Percentiles rank a stretch among this genome's conserved stretches.
Conservation (phyloP, 2,329 filamentous ascomycete species). For the Fusarium tanahbumbuense region DNA sequence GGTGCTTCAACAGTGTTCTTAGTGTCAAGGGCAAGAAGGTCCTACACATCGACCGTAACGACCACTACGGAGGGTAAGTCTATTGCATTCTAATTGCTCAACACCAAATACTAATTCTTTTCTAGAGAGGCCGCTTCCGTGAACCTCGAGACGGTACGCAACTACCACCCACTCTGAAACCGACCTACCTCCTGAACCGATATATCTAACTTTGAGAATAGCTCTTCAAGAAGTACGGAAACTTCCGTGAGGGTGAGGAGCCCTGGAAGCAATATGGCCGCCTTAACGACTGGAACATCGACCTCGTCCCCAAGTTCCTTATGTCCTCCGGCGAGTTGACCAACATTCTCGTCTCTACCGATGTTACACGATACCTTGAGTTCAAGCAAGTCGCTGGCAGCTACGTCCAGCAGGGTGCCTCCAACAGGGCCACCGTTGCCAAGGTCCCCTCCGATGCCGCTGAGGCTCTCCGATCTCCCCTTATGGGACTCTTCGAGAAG, state of each 20-base stretch:
- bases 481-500: conserved; percentile 99
- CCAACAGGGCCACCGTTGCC: conserved; percentile 88
- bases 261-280: conserved; percentile 99
- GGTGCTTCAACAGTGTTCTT: conserved; percentile 70
- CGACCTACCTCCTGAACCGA: conserved; percentile 35
- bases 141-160: conserved; percentile 89
- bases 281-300: conserved; percentile 99
- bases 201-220: conserved; percentile 52
- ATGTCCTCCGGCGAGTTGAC: conserved; percentile 99
- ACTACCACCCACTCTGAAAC: conserved; percentile 19
- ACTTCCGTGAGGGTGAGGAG: conserved; percentile 81
- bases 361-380: conserved; percentile 88
- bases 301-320: conserved; percentile 96
- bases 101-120: conserved; percentile 45
- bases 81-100: neutral
- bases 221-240: conserved; percentile 98
- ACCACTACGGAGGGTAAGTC: conserved; percentile 95
- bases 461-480: conserved; percentile 89
- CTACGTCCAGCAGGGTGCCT: conserved; percentile 90
- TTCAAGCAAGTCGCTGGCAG: conserved; percentile 96
- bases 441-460: conserved; percentile 95
- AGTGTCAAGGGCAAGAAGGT: conserved; percentile 99
- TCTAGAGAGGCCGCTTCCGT: conserved; percentile 88
- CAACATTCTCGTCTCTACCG: conserved; percentile 97
- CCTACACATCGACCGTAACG: conserved; percentile 97